Conservation (phyloP, 1,284 basidiomycete species). For the Moniliella sp. region DNA sequence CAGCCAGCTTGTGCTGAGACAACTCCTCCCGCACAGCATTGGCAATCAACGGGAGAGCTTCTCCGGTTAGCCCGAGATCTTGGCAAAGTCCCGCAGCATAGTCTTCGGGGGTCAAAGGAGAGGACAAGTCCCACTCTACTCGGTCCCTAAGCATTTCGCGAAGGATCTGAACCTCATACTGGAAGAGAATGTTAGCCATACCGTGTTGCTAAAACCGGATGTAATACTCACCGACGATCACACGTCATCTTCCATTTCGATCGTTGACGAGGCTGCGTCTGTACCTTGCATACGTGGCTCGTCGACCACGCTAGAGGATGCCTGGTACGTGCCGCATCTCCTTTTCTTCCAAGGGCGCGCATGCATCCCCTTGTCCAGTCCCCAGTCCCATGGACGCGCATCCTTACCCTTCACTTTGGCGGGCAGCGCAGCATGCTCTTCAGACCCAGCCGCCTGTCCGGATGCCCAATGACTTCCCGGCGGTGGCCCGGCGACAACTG, state of each 20-base stretch:
- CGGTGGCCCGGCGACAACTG: conserved; percentile 39
- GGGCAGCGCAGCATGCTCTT: conserved; percentile 22
- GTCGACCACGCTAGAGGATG: too few relatives aligned
- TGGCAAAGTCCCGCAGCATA: conserved; percentile 61
- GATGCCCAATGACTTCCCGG: conserved; percentile 2
- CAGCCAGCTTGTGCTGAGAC: conserved; percentile 72
- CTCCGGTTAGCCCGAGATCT: conserved; percentile 69
- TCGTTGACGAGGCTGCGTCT: too few relatives aligned
- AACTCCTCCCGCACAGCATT: conserved; percentile 87
- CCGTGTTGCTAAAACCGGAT: not conserved
- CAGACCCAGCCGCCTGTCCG: conserved; percentile 2
- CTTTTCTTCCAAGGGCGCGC: too few relatives aligned
- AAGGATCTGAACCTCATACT: conserved; percentile 95
- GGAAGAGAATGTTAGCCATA: conserved; percentile 6
- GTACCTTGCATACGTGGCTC: too few relatives aligned
- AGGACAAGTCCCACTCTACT: conserved; percentile 92
- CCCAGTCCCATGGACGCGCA: not conserved
- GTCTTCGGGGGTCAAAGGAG: conserved; percentile 64
- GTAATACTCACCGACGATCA: not conserved
- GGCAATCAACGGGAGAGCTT: conserved; percentile 66
- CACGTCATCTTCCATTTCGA: too few relatives aligned
- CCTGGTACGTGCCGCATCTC: too few relatives aligned
- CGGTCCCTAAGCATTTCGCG: conserved; percentile 74
- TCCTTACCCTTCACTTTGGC: conserved; percentile 18
- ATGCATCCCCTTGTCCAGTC: too few relatives aligned